Conservation (phyloP, 169 alveolate genomes). For the Eimeria acervulina region DNA sequence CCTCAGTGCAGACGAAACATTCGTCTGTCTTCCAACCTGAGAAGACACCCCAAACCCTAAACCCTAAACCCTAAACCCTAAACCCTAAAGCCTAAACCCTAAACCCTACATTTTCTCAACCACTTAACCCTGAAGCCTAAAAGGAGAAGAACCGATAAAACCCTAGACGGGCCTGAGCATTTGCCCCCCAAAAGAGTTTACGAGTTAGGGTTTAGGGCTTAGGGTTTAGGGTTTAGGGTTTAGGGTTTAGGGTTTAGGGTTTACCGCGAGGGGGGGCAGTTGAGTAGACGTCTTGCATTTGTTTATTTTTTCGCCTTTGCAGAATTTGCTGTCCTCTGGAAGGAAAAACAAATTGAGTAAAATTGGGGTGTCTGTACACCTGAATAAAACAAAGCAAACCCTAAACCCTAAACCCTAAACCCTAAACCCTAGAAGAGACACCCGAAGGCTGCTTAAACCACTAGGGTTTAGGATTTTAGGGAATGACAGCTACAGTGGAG, state of each 20-base stretch:
- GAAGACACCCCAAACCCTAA: slow-evolving; percentile 1
- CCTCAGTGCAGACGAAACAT: not conserved
- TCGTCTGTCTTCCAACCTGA: not conserved
- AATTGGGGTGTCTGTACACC: slow-evolving; percentile 9
- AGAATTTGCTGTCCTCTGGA: not conserved
- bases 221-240: not conserved
- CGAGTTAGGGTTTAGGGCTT: not conserved
- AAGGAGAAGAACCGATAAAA: too few relatives aligned
- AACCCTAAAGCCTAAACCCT: not conserved
- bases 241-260: slow-evolving; percentile 15
- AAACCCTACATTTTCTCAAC: not conserved
- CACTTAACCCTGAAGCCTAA: slow-evolving; percentile 1
- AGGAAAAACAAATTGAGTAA: not conserved
- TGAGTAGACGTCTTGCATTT: not conserved
- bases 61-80: slow-evolving; percentile 40
- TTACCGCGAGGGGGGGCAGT: not conserved
- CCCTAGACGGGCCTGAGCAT: too few relatives aligned
- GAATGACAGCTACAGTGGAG: too few relatives aligned
- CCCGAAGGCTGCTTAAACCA: not conserved
- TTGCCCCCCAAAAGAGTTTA: too few relatives aligned
- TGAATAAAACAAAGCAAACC: not conserved
- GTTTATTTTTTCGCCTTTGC: not conserved
- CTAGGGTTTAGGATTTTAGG: not conserved
- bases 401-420: not conserved
- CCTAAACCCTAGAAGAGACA: not conserved